Base-by-base conservation (phyloP, 2,329 filamentous ascomycete species). In the Claviceps spartinae region DNA sequence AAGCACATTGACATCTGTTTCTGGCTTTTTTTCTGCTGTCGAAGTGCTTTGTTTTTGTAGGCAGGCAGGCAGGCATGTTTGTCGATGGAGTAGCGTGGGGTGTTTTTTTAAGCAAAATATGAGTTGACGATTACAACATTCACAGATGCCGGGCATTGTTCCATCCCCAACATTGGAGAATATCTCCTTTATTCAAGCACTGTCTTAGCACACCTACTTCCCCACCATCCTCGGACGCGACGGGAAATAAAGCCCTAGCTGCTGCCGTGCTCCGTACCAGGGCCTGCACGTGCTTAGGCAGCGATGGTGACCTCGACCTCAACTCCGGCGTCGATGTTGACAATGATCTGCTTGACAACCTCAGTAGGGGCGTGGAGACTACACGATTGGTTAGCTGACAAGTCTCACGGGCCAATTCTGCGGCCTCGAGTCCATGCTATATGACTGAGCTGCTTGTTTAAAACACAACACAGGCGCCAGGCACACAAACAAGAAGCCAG, bases 311-410 rank as follows among this genome's bases (percentile, higher is more conserved):
- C 87, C 80, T 93, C 87, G 64, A 93, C 87, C 80, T 93, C 87
- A 68, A 93, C 87, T 77, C 87, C 87, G 61, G 87, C 87, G 78
- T 93, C 87, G 72, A 93, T 93, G 79, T 93, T 94, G 79, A 93
- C 86, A 71, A 93, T 93, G 79, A 93, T 90, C 76, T 88, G 85
- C 85, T 94, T 94, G 77, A 94, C 87, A 62, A 91, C 85, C 83
- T 98, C 93, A 67, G 93, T 98, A 58, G 93, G 93, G 65, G 93
- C 93, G 77, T 94, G 90, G 62, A 98, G 79, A 75, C 83, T 86
- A 48, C 18, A n/a, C 6, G 4, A 43, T 26, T 41, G 9, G 40
- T 38, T 43, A 26, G 40, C 52, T 20, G 13, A 9, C 9, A 11
- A 22, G 3, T n/a, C n/a, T 14, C 13, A 16, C 14, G 8, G 18